A percentile compares a stretch with the other conserved stretches of the same genome.
These are phyloP conservation scores for Phaseolus coccineus DNA, from an alignment of 331 rosid species.

Conservation along the genomic window DNA sequence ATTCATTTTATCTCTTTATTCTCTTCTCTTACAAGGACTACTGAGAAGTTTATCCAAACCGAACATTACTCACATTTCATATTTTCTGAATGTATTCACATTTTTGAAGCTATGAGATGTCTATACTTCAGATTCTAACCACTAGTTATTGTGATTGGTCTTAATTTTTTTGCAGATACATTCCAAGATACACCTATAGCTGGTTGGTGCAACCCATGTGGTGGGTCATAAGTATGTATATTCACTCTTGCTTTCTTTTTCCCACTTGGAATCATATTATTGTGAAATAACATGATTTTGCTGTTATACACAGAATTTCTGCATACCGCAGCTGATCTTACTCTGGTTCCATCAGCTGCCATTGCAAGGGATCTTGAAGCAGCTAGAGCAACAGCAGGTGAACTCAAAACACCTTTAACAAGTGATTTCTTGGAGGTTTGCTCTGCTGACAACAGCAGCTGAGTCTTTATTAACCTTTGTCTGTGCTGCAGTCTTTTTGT, in stretches of 20 bases:
- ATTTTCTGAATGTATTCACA: constrained; percentile 7
- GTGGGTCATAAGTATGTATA: constrained; percentile 80
- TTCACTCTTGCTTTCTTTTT: constrained; percentile 8
- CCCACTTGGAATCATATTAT: constrained; percentile 7
- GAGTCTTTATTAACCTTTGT: not conserved
- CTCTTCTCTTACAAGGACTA: not conserved
- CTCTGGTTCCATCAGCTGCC: constrained; percentile 95
- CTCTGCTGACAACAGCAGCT: constrained; percentile 8
- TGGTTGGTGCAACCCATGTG: constrained; percentile 99
- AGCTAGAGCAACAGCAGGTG: constrained; percentile 82
- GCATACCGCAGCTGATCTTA: constrained; percentile 93
- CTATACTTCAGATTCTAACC: not conserved
- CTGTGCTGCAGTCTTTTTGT: not conserved
- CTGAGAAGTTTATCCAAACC: not conserved
- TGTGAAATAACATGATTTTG: constrained; percentile 38
- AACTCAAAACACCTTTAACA: constrained; percentile 37
- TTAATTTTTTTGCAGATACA: constrained; percentile 67
- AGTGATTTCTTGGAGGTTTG: constrained; percentile 8
- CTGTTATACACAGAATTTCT: constrained; percentile 70
- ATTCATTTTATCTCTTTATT: not conserved
- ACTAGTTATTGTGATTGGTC: constrained; percentile 34
- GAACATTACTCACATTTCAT: not conserved
- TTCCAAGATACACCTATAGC: constrained; percentile 97
- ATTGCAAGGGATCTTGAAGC: constrained; percentile 83
- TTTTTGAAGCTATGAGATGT: constrained; percentile 10